Conservation (phyloP, 2,329 filamentous ascomycete genomes). For the Teratosphaeria viscida region DNA sequence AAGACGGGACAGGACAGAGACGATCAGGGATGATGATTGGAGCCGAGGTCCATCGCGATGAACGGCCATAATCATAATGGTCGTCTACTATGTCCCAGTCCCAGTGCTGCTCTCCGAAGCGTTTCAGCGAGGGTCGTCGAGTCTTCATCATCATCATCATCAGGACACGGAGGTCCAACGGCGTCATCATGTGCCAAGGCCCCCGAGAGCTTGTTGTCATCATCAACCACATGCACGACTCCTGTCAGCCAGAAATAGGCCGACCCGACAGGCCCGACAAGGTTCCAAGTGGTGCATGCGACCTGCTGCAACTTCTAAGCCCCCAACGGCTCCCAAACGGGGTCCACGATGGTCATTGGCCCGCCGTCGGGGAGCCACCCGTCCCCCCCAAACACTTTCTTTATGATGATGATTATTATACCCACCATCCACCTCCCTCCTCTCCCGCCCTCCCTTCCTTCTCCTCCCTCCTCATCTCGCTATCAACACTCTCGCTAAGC, state of each 20-base stretch:
- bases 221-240: background rate
- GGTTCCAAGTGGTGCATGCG: background rate
- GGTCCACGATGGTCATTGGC: background rate
- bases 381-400: background rate
- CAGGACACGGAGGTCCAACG: background rate
- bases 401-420: background rate
- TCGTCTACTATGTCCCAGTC: too few species aligned
- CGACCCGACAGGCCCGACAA: background rate
- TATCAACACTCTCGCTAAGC: background rate
- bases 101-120: background rate
- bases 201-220: background rate
- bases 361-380: background rate
- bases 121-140: background rate
- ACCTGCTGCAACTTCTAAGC: background rate
- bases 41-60: too few species aligned
- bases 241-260: background rate
- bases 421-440: background rate
- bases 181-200: background rate
- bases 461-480: background rate
- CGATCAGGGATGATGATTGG: too few species aligned
- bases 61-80: too few species aligned
- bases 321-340: background rate
- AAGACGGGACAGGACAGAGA: too few species aligned
- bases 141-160: too few species aligned
- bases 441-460: background rate